These are phyloP conservation scores for Leccinum disarticulatum DNA, from an alignment of 768 basidiomycete genomes.

Conservation along the genomic window DNA sequence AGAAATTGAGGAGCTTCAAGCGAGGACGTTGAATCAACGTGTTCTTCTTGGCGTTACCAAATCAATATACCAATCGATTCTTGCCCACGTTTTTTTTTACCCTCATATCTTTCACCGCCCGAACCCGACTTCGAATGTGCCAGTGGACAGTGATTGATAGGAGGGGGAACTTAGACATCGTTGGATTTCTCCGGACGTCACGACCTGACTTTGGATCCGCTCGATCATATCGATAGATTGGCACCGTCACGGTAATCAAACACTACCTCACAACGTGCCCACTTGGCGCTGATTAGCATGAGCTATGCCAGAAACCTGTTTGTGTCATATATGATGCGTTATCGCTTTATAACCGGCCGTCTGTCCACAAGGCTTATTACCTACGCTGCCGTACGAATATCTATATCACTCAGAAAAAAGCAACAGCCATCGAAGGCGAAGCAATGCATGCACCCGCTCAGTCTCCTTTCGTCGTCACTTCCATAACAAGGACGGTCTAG, in stretches of 20 bases:
- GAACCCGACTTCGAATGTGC: not conserved
- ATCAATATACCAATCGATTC: not conserved
- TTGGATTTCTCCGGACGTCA: not conserved
- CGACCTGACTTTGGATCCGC: not conserved
- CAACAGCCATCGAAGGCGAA: not conserved
- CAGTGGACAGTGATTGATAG: too few relatives aligned
- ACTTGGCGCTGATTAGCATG: not conserved
- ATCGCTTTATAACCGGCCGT: not conserved
- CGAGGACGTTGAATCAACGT: not conserved
- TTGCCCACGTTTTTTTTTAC: not conserved
- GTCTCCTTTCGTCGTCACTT: not conserved
- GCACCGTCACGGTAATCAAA: not conserved
- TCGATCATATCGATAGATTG: not conserved
- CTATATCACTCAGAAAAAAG: not conserved
- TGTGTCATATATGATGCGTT: not conserved
- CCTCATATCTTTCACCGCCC: not conserved
- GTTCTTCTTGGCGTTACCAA: constrained; percentile 1
- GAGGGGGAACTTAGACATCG: not conserved
- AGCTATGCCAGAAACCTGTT: not conserved
- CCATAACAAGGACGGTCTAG: not conserved
- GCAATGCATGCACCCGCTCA: not conserved
- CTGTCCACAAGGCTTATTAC: not conserved
- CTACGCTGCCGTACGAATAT: not conserved
- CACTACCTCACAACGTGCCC: not conserved
- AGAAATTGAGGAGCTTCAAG: not conserved